Evolutionary conservation across 2,329 filamentous ascomycete genomes (phyloP), one percentile per base, ranked within the genome.

Genomic region (Cercospora sp.): DNA sequence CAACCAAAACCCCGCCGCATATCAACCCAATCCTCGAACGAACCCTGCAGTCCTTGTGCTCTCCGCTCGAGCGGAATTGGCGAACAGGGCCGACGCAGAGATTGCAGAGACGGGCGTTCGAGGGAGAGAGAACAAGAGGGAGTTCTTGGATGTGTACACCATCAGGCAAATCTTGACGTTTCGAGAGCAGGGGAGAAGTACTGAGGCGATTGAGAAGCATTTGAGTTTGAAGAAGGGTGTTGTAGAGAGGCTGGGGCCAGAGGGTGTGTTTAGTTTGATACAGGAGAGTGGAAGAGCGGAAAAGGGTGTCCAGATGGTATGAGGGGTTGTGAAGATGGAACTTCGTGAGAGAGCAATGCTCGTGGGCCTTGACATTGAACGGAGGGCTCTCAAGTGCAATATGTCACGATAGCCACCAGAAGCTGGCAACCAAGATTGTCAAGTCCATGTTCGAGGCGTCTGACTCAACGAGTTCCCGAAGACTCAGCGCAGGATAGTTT

Each of bases 21-120:
- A 26, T 31, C 58, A 70, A 75, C 58, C 79, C 75, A 72, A 78
- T 65, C 76, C 74, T 31, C 77, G 80, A 4, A 77, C 78, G 18
- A 89, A 89, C 68, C 87, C 87, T 1, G 85, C 87, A 0, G 72
- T 89, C 5, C 75, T 83, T 23, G 81, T 86, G 3, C 79, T 89
- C 3, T 80, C 83, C 18, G 83, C 86, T 3, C 80, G 87, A 45
- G 79, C 84, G 63, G 78, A 79, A 31, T 79, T 89, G 53, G 79
- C 82, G 26, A 81, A 82, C 20, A 81, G 83, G 39, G 87, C 85
- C 1, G 86, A 89, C 33, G 74, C 77, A 20, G 87, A 90, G 75
- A 75, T 86, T 45, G 80, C 82, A 18, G 77, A 81, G 63, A 75
- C 80, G 3, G 82, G 82, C 0, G 76, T 79, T 33, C 76, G 75